Conservation (phyloP, 2,329 filamentous ascomycete genomes). For the Arthrobotrys pseudoclavata region DNA sequence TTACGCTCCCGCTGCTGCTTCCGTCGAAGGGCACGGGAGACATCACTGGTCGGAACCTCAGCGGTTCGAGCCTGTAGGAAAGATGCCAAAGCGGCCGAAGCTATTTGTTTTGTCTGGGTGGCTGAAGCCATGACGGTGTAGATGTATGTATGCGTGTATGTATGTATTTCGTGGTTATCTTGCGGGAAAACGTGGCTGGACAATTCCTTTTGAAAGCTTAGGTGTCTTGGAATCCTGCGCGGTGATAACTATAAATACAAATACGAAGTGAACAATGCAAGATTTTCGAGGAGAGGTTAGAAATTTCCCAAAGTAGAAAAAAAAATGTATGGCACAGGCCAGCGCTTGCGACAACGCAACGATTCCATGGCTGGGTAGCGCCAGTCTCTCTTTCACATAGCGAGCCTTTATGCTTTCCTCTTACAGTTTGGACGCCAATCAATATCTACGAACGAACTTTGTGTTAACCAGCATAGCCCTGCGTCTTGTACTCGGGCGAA, state of each 20-base stretch:
- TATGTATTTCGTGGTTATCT: slow-evolving; percentile 2
- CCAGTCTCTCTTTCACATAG: too few relatives aligned
- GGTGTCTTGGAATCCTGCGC: slow-evolving; percentile 8
- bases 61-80: slow-evolving; percentile 45
- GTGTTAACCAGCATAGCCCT: slow-evolving; percentile 40
- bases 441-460: slow-evolving; percentile 7
- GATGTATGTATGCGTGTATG: not conserved
- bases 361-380: not conserved
- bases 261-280: not conserved
- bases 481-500: slow-evolving; percentile 12
- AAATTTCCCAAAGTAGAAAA: slow-evolving; percentile 39
- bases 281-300: slow-evolving; percentile 23
- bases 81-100: slow-evolving; percentile 40
- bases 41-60: slow-evolving; percentile 42
- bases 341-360: slow-evolving; percentile 16
- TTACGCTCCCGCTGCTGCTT: slow-evolving; percentile 53
- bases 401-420: not conserved
- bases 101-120: slow-evolving; percentile 44
- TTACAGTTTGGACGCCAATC: not conserved
- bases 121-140: slow-evolving; percentile 43
- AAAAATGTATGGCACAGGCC: slow-evolving; percentile 5
- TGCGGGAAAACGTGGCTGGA: slow-evolving; percentile 1
- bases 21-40: slow-evolving; percentile 52
- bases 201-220: slow-evolving; percentile 31
- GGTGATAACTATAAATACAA: slow-evolving; percentile 38